Percentiles rank a stretch among this genome's conserved stretches.
These are phyloP conservation scores for Globisporangium heterothallicum DNA, from an alignment of 352 stramenopile species.

Conservation along the genomic window DNA sequence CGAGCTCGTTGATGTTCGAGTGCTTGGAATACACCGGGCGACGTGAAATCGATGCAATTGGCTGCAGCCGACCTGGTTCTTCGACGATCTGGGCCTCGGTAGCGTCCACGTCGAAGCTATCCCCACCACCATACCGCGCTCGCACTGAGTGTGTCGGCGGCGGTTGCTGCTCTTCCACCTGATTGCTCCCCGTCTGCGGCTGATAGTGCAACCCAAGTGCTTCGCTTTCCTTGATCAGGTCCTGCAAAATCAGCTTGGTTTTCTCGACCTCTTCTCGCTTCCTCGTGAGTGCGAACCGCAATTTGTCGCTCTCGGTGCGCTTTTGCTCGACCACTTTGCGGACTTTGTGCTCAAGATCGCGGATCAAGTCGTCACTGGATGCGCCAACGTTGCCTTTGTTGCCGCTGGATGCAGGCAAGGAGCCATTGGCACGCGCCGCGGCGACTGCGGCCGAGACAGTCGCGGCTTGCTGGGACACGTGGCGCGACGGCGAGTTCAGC, in stretches of 20 bases:
- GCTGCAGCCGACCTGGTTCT: conserved; percentile 51
- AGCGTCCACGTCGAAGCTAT: too few species aligned
- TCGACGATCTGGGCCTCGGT: conserved; percentile 34
- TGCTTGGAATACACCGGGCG: conserved; percentile 81
- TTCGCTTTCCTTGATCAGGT: conserved; percentile 72
- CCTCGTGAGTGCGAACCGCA: conserved; percentile 59
- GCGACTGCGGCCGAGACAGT: neutral
- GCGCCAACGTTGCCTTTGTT: conserved; percentile 38
- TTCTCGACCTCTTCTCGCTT: conserved; percentile 64
- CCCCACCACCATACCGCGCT: neutral
- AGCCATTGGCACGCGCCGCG: neutral
- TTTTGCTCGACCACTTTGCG: conserved; percentile 79
- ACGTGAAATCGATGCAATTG: conserved; percentile 68
- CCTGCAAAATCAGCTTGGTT: conserved; percentile 57
- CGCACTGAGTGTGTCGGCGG: neutral
- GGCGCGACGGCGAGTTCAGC: conserved; percentile 10
- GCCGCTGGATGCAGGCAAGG: neutral
- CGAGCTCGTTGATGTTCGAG: conserved; percentile 75
- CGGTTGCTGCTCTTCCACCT: conserved; percentile 16
- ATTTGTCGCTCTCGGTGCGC: conserved; percentile 65
- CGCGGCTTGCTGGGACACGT: conserved; percentile 4
- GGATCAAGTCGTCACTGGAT: conserved; percentile 75
- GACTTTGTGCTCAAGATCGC: conserved; percentile 68
- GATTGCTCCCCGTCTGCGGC: conserved; percentile 9
- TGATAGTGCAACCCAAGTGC: conserved; percentile 59